Percentiles rank a stretch among this genome's conserved stretches.
phyloP scores from a whole-genome alignment of 164 flowering plant species.

The Aristolochia fimbriata region DNA sequence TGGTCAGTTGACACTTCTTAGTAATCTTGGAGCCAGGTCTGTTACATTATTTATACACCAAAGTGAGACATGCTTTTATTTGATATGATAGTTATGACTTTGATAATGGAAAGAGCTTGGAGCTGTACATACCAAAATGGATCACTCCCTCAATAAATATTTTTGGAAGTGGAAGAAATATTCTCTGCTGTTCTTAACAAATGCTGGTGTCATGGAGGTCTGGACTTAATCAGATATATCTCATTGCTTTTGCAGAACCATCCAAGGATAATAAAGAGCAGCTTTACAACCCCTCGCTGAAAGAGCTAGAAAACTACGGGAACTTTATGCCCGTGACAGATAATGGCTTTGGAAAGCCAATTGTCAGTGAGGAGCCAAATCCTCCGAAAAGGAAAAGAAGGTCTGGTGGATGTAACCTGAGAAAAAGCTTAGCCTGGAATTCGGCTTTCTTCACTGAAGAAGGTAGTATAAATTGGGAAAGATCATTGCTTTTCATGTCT shows the following conservation, averaged over 20 bases:
- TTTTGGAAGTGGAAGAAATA: too few species aligned
- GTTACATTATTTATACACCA: too few species aligned
- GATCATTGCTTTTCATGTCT: not conserved
- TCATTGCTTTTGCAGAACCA: conserved; percentile 11
- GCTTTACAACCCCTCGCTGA: conserved; percentile 9
- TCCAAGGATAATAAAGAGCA: conserved; percentile 9
- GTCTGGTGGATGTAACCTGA: conserved; percentile 60
- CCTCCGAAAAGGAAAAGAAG: conserved; percentile 66
- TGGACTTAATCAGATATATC: too few species aligned
- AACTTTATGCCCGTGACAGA: conserved; percentile 22
- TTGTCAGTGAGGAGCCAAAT: conserved; percentile 35
- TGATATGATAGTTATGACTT: too few species aligned
- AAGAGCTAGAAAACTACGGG: conserved; percentile 31
- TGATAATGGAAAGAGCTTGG: too few species aligned
- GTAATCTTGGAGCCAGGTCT: too few species aligned
- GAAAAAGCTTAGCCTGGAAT: conserved; percentile 96
- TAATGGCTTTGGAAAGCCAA: conserved; percentile 22
- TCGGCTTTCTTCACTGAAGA: conserved; percentile 87
- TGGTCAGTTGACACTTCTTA: too few species aligned
- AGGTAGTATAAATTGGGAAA: conserved; percentile 30
- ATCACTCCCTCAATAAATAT: too few species aligned
- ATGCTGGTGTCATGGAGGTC: too few species aligned
- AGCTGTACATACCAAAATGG: too few species aligned
- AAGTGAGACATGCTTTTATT: too few species aligned
- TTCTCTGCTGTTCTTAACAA: too few species aligned